Evolutionary conservation across 176 grass and related monocot species (phyloP), one percentile per base, ranked within the genome.

Genomic region (Carex parvula): DNA sequence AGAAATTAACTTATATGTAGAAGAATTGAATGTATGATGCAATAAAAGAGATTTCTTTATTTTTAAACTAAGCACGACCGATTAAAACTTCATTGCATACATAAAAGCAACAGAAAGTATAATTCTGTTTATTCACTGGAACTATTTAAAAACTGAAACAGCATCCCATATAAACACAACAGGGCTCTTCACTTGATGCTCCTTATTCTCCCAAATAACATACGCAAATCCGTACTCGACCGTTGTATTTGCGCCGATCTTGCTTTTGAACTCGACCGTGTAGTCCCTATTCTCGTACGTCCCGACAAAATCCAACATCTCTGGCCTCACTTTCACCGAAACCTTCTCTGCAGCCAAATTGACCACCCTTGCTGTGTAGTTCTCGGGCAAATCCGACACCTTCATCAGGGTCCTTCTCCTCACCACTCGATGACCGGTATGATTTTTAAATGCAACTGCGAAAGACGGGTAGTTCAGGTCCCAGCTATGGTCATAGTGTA

Each of bases 391-490:
- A 65, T 87, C 65, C 6, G 84, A 88, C 24, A 93, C 88, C 75
- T 82, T 88, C 3, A 48, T 90, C 73, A 90, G 37, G 12, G 54
- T 86, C 55, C 88, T 73, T 30, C 75, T 73, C 44, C 33, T 84
- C 42, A 83, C 22, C 2, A 75, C 22, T 13, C 52, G 9, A 62
- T 61, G 71, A 22, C 17, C 12, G 6, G 58, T 69, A 41, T 55
- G 20, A 29, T 71, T 62, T 16, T 65, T 29, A 80, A 94, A 91
- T 0, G 29, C 60, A 32, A 91, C 89, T 13, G 79, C 87, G 32
- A 94, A 85, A 29, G 87, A 87, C 20, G 92, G 87, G 87, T 91
- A 91, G 84, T 94, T 89, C 61, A 91, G 64, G n/a, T 50, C 70
- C 8, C 22, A 87, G 3, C 12, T 53, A 14, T 63, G 77, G 20